Base-by-base conservation (phyloP, 75 land plant species). In the Cryptomeria japonica region DNA sequence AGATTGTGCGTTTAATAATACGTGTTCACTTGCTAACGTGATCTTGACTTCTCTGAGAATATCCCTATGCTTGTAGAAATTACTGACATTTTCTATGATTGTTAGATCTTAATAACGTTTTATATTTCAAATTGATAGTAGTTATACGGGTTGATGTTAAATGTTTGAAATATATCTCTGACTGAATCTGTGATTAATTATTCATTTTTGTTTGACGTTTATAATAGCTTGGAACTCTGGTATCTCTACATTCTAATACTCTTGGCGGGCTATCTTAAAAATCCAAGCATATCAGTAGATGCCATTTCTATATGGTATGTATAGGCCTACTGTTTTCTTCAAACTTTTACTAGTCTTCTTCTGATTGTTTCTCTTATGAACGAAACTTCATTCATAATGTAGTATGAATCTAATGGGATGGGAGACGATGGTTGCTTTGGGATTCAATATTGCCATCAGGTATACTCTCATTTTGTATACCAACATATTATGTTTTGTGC, bases 231-330 rank as follows among this genome's bases (percentile, higher is more conserved):
- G 47, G 93, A 92, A 73, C 16, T 79, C 9, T 92, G 93, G 93
- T 92, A 90, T 42, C 73, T 87, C 22, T 82, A 83, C 83, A 85
- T 84, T 80, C 36, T 90, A 44, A 89, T 90, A 16, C 90, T 92
- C 5, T 79, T 90, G 75, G 91, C 91, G 14, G 93, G 91, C 3
- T 88, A 90, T 16, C 34, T 92, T 18, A 85, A 88, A 28, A 85
- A 92, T 61, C 84, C 91, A 19, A 85, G 80, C 58, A 49, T 92
- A 2, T 80, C 91, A 1, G 88, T 92, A 22, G 91, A 87, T 86
- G 93, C 93, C 15, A 55, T 90, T 16, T 90, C 93, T 14, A 90
- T 92, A 49, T 92, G 91, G 93, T 92, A 73, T 79, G 88, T 61
- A 47, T 22, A 68, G 47, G 10, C 41, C 5, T 9, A 13, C n/a